Conservation (phyloP, 1,139 yeast species). For the Diutina rugosa region DNA sequence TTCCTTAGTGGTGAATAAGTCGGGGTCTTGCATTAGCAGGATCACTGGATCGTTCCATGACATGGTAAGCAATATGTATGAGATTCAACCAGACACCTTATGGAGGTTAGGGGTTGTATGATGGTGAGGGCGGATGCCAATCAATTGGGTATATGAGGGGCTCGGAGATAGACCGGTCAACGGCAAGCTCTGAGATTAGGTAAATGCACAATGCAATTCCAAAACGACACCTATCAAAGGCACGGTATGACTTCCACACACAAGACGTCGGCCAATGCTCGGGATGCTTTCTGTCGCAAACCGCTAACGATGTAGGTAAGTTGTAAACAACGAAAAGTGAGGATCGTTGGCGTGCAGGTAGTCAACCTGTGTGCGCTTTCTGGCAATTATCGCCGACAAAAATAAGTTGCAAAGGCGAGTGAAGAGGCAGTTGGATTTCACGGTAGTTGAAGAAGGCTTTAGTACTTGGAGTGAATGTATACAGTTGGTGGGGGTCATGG, state of each 20-base stretch:
- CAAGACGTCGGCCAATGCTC: neutral
- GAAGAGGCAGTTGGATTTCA: too few relatives aligned
- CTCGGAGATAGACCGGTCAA: neutral
- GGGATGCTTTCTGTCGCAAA: neutral
- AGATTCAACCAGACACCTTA: neutral
- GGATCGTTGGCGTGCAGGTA: neutral
- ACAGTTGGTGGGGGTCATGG: neutral
- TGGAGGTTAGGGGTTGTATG: neutral
- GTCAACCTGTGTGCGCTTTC: neutral
- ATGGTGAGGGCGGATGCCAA: neutral
- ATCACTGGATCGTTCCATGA: neutral
- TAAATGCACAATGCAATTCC: neutral
- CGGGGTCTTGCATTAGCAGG: neutral
- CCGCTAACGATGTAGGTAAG: neutral
- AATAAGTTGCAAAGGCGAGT: too few relatives aligned
- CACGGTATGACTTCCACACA: neutral
- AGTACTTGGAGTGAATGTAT: too few relatives aligned
- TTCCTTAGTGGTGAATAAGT: neutral
- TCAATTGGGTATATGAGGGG: neutral
- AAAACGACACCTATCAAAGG: neutral
- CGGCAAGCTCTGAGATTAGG: neutral
- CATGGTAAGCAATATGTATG: neutral
- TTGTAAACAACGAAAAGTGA: neutral
- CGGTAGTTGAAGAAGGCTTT: too few relatives aligned
- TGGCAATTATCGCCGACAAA: neutral